phyloP scores from a whole-genome alignment of 2,329 filamentous ascomycete species.

The Neobulgaria alba region DNA sequence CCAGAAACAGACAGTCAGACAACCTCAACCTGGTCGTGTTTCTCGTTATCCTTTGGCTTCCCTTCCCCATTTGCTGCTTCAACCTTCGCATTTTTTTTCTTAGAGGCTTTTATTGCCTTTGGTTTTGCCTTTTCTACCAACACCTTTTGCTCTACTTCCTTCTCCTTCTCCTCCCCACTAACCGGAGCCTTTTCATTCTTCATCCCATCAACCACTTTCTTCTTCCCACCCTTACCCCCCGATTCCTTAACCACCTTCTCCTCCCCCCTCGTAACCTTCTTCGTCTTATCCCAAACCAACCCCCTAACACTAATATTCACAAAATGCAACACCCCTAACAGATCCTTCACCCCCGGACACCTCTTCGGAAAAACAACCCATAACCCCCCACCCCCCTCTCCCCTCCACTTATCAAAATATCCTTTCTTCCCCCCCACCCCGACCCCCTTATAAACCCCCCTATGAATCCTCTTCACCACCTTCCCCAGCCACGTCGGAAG shows the following conservation, averaged over 20 bases:
- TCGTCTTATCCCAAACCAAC: neutral
- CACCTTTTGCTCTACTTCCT: too few species aligned
- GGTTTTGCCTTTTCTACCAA: too few species aligned
- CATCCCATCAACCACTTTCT: neutral
- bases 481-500: conserved; percentile 24
- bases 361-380: conserved; percentile 31
- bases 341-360: conserved; percentile 26
- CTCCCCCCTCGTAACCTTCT: neutral
- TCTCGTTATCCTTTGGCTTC: too few species aligned
- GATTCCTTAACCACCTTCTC: neutral
- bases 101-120: too few species aligned
- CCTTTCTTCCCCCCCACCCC: conserved; percentile 32
- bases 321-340: conserved; percentile 31
- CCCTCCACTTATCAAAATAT: conserved; percentile 33
- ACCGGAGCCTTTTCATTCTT: neutral
- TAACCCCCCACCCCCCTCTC: conserved; percentile 27
- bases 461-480: conserved; percentile 28
- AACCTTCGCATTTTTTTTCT: too few species aligned
- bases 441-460: conserved; percentile 27
- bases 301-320: conserved; percentile 31
- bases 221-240: neutral
- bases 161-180: neutral
- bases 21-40: too few species aligned
- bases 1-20: too few species aligned
- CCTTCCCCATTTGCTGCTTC: too few species aligned